These are phyloP conservation scores for Clonostachys chloroleuca DNA, from an alignment of 2,329 filamentous ascomycete genomes.

Conservation along the genomic window DNA sequence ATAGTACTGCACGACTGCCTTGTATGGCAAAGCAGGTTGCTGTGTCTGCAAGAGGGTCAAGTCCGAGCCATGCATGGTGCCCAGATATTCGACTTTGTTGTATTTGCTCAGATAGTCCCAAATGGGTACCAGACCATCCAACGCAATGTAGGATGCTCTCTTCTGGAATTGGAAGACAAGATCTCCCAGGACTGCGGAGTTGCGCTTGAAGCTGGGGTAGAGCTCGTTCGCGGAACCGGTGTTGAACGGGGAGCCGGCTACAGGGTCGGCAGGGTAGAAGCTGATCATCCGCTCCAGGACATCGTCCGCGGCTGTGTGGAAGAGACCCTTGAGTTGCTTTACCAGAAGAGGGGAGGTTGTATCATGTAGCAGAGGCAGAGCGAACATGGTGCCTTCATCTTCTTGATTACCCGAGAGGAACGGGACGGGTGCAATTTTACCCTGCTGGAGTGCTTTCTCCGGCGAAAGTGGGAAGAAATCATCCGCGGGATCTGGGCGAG, in stretches of 20 bases:
- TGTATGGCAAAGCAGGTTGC: constrained; percentile 38
- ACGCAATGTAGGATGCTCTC: constrained; percentile 35
- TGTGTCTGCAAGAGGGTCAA: constrained; percentile 47
- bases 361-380: constrained; percentile 54
- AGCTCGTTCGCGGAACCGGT: constrained; percentile 53
- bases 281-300: constrained; percentile 50
- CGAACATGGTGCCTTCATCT: constrained; percentile 63
- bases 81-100: constrained; percentile 55
- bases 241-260: constrained; percentile 54
- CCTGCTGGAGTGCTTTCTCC: constrained; percentile 37
- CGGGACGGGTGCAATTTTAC: constrained; percentile 52
- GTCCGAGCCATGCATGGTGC: constrained; percentile 59
- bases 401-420: constrained; percentile 62
- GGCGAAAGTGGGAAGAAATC: constrained; percentile 45
- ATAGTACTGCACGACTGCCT: constrained; percentile 51
- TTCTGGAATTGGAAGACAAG: constrained; percentile 40
- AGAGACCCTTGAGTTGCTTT: constrained; percentile 45
- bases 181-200: constrained; percentile 60
- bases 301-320: constrained; percentile 36
- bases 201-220: constrained; percentile 61
- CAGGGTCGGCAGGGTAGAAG: constrained; percentile 37
- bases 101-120: constrained; percentile 62
- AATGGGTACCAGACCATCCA: constrained; percentile 34
- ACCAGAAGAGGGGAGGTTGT: constrained; percentile 47
- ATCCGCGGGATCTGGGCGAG: constrained; percentile 48